phyloP scores from a whole-genome alignment of 1,284 basidiomycete species.

The Cryptococcus depauperatus region DNA sequence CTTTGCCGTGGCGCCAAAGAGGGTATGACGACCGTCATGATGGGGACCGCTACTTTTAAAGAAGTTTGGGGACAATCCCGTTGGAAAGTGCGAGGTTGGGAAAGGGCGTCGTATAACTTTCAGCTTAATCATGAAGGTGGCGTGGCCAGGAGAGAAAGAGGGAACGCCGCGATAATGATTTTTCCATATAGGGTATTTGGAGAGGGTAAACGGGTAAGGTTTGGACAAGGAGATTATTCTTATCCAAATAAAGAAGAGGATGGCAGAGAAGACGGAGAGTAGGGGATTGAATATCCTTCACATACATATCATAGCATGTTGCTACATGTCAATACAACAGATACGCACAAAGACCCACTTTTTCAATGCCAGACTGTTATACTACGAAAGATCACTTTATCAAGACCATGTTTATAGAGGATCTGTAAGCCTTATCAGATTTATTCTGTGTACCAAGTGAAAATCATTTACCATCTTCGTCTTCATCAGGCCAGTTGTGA shows the following conservation, averaged over 20 bases:
- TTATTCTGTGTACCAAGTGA: background rate
- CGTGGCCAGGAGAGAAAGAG: slow-evolving; percentile 7
- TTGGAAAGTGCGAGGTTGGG: slow-evolving; percentile 32
- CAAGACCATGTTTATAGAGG: background rate
- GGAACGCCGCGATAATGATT: slow-evolving; percentile 30
- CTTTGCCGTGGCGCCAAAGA: slow-evolving; percentile 55
- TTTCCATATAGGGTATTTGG: slow-evolving; percentile 38
- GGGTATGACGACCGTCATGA: slow-evolving; percentile 72
- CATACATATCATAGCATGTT: slow-evolving; percentile 1
- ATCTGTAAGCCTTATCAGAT: background rate
- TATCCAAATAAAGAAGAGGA: slow-evolving; percentile 18
- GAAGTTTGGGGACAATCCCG: slow-evolving; percentile 51
- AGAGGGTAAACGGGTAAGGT: slow-evolving; percentile 38
- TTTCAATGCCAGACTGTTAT: no score
- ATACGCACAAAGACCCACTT: no score
- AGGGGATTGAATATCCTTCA: background rate
- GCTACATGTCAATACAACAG: background rate
- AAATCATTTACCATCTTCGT: slow-evolving; percentile 14
- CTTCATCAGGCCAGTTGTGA: slow-evolving; percentile 1
- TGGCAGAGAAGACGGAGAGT: background rate
- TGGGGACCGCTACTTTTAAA: slow-evolving; percentile 66
- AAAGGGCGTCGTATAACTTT: slow-evolving; percentile 27
- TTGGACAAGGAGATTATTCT: slow-evolving; percentile 35
- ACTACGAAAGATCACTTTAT: no score
- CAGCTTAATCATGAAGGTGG: background rate